Percentiles rank a stretch among this genome's conserved stretches.
These are phyloP conservation scores for Candida tropicalis DNA, from an alignment of 1,139 yeast genomes.

Conservation along the genomic window DNA sequence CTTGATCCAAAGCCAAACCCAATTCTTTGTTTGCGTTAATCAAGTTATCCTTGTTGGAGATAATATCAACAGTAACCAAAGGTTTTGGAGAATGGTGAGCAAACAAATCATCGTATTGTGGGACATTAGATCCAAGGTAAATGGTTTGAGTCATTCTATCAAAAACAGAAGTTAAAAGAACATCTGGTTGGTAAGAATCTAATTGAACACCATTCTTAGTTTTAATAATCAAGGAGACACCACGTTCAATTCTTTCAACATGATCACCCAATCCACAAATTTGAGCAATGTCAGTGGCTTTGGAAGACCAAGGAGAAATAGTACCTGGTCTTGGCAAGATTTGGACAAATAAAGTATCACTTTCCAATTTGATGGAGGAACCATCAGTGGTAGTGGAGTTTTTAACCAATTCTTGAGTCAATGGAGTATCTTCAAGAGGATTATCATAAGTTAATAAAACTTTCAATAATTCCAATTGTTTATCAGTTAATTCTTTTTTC, in stretches of 20 bases:
- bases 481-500: constrained; percentile 35
- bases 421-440: constrained; percentile 59
- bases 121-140: constrained; percentile 53
- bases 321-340: constrained; percentile 94
- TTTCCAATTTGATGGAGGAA: constrained; percentile 31
- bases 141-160: constrained; percentile 95
- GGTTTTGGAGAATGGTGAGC: constrained; percentile 83
- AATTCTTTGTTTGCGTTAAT: constrained; percentile 76
- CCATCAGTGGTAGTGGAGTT: constrained; percentile 33
- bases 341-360: constrained; percentile 65
- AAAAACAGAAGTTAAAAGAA: constrained; percentile 67
- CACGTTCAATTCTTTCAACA: constrained; percentile 88
- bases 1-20: constrained; percentile 90
- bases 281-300: constrained; percentile 91
- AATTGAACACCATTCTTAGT: constrained; percentile 71
- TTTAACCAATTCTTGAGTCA: constrained; percentile 47
- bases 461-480: constrained; percentile 54
- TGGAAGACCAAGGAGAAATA: constrained; percentile 98
- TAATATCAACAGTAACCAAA: constrained; percentile 71
- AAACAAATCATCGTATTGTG: constrained; percentile 70
- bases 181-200: constrained; percentile 27
- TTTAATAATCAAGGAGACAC: constrained; percentile 71
- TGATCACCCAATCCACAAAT: constrained; percentile 79
- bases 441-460: constrained; percentile 76
- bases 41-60: constrained; percentile 63